Base-by-base conservation (phyloP, 2,329 filamentous ascomycete genomes). In the Venturia aucupariae region DNA sequence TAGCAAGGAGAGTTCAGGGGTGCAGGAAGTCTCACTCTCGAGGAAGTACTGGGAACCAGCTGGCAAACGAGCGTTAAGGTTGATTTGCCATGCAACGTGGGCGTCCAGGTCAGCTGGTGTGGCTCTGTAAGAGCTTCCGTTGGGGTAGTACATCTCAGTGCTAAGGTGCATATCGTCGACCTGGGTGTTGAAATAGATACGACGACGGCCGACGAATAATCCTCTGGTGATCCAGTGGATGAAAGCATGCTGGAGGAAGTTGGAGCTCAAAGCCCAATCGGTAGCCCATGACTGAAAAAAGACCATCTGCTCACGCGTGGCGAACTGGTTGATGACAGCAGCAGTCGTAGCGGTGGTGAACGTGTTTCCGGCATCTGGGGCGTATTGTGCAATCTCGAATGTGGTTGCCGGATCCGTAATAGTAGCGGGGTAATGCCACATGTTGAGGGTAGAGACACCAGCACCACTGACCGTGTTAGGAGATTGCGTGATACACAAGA, bases 131-230 rank as follows among this genome's bases (percentile, higher is more conserved):
- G 72, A 75, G 0, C 67, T 73, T 6, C 75, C 76, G 6, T 65
- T 67, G 2, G 81, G 80, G 15, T 71, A 64, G 64, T 69, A 71
- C 27, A 71, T 48, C 13, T 65, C 67, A 5, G 69, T 71, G 70
- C 74, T 72, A 10, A 85, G 75, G 67, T 84, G 80, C 73, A 85
- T 80, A 67, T 85, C 83, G 67, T 85, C 83, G 46, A 85, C 79
- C 69, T 83, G 81, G 39, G 80, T 78, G 72, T 75, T 79, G 32
- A 83, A 72, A 66, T 81, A 76, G 60, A 79, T 75, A 66, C 81
- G 77, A 63, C 81, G 78, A 66, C 79, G 77, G 32, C 81, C 81
- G 8, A 78, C 73, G 65, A 81, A 79, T n/a, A 84, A 69, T 48
- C 82, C 82, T 64, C 80, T 78, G 4, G 82, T 84, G 44, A 82